phyloP scores from a whole-genome alignment of 306 rosid genomes.

The Trifolium pratense region DNA sequence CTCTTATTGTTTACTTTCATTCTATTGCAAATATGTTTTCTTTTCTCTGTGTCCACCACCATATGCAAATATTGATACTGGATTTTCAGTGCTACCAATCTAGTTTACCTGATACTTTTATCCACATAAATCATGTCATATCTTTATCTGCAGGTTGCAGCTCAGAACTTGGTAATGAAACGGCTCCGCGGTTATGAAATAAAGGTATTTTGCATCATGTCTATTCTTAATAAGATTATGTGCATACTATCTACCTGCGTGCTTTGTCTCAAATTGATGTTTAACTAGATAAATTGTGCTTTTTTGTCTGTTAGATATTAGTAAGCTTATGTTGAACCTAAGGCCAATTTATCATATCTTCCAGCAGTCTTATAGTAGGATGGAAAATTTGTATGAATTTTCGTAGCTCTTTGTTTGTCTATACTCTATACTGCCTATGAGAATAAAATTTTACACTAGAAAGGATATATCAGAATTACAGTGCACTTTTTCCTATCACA shows the following conservation, averaged over 20 bases:
- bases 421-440: not conserved
- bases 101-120: conserved; percentile 4
- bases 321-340: not conserved
- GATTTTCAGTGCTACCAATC: conserved; percentile 25
- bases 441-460: conserved; percentile 6
- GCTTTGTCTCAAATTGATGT: not conserved
- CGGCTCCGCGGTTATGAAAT: conserved; percentile 88
- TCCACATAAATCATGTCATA: conserved; percentile 16
- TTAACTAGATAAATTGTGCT: not conserved
- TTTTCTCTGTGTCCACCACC: conserved; percentile 11
- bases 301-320: not conserved
- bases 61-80: conserved; percentile 2
- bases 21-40: conserved; percentile 8
- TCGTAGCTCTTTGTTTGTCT: conserved; percentile 8
- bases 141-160: conserved; percentile 62
- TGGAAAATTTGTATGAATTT: not conserved
- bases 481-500: conserved; percentile 1
- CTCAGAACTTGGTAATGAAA: conserved; percentile 85
- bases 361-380: conserved; percentile 19
- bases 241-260: not conserved
- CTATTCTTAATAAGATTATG: not conserved
- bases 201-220: conserved; percentile 58
- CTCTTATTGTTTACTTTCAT: too few relatives aligned
- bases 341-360: conserved; percentile 21
- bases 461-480: conserved; percentile 12